A percentile compares a stretch with the other conserved stretches of the same genome.
These are phyloP conservation scores for Cytospora leucostoma DNA, from an alignment of 2,329 filamentous ascomycete species.

Conservation along the genomic window DNA sequence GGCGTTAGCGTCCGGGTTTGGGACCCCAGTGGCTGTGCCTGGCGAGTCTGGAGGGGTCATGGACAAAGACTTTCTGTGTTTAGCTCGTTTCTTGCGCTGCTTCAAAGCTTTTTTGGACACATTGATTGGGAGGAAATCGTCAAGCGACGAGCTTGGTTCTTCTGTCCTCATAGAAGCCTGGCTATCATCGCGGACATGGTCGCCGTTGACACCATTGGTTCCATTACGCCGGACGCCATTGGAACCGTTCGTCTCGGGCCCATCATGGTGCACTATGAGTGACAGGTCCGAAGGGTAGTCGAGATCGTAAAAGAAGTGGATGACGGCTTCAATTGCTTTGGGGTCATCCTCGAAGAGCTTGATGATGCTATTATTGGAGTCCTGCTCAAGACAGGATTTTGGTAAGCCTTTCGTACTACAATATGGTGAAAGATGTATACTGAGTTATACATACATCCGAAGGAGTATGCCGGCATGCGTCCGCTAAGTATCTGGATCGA, in stretches of 20 bases:
- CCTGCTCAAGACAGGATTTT: background rate
- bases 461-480: background rate
- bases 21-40: background rate
- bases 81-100: background rate
- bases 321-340: constrained; percentile 25
- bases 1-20: background rate
- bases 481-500: constrained; percentile 3
- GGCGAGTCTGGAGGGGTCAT: background rate
- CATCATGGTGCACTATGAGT: background rate
- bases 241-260: background rate
- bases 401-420: background rate
- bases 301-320: constrained; percentile 30
- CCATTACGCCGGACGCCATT: background rate
- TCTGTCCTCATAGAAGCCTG: background rate
- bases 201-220: background rate
- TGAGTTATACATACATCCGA: background rate
- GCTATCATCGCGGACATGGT: background rate
- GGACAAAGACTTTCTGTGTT: background rate
- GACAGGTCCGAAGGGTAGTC: constrained; percentile 26
- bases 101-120: constrained; percentile 2
- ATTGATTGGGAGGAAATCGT: background rate
- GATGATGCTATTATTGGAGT: constrained; percentile 7
- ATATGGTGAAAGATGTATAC: background rate
- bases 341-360: constrained; percentile 27
- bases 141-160: constrained; percentile 1